phyloP scores from a whole-genome alignment of 2,329 filamentous ascomycete species.

The Colletotrichum incanum region DNA sequence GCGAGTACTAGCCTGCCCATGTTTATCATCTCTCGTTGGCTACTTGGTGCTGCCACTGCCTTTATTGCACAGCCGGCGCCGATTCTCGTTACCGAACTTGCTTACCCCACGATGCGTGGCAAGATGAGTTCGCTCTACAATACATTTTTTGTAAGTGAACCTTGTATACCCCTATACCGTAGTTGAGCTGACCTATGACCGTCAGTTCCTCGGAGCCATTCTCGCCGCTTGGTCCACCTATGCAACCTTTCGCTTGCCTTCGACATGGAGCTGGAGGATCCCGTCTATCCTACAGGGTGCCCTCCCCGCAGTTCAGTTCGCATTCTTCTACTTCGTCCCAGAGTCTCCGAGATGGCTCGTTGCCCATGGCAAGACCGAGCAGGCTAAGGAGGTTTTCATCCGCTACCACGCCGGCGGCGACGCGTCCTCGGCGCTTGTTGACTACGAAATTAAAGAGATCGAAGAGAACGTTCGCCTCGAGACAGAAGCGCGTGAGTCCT shows the following conservation, averaged over 20 bases:
- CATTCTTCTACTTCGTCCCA: slow-evolving; percentile 56
- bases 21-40: slow-evolving; percentile 54
- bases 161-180: background rate
- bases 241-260: slow-evolving; percentile 53
- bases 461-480: slow-evolving; percentile 61
- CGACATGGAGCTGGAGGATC: slow-evolving; percentile 49
- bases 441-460: slow-evolving; percentile 61
- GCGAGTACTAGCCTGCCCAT: slow-evolving; percentile 46
- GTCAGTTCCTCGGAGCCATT: slow-evolving; percentile 55
- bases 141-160: slow-evolving; percentile 47
- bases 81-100: slow-evolving; percentile 54
- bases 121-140: slow-evolving; percentile 62
- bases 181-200: slow-evolving; percentile 13
- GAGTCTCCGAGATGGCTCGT: slow-evolving; percentile 77
- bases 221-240: slow-evolving; percentile 50
- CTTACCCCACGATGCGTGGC: slow-evolving; percentile 55
- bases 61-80: slow-evolving; percentile 52
- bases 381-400: slow-evolving; percentile 67
- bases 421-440: slow-evolving; percentile 50
- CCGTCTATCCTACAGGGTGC: slow-evolving; percentile 53
- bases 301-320: slow-evolving; percentile 52
- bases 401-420: slow-evolving; percentile 68
- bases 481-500: slow-evolving; percentile 58
- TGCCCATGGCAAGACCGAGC: slow-evolving; percentile 66
- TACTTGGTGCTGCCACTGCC: slow-evolving; percentile 53